These are phyloP conservation scores for Dianthus caryophyllus DNA, from an alignment of 148 eudicot species.

Conservation along the genomic window DNA sequence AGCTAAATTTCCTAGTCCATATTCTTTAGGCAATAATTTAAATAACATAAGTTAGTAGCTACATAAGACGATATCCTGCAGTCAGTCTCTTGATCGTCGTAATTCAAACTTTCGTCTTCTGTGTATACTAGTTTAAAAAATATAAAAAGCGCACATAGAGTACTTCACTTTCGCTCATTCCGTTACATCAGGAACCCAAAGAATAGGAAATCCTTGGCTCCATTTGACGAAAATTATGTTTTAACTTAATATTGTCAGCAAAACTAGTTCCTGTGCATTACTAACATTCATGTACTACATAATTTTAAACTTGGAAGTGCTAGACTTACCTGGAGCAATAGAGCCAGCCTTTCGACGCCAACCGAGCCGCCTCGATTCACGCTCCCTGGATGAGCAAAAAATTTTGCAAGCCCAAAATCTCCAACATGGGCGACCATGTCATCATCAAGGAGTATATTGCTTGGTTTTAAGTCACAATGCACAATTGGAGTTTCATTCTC, in stretches of 20 bases:
- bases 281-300: no score
- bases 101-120: no score
- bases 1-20: constrained; percentile 1
- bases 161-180: no score
- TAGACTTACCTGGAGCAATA: constrained; percentile 25
- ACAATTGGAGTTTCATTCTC: constrained; percentile 10
- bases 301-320: no score
- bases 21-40: neutral
- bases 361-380: constrained; percentile 16
- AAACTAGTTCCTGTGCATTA: no score
- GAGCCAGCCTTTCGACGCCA: constrained; percentile 29
- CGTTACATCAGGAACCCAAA: no score
- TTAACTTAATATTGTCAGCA: no score
- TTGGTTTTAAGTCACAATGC: constrained; percentile 35
- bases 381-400: neutral
- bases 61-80: neutral
- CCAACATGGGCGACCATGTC: constrained; percentile 30
- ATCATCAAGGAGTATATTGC: constrained; percentile 26
- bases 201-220: no score
- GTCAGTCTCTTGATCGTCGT: no score
- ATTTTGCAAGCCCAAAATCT: constrained; percentile 28
- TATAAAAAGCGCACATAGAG: no score
- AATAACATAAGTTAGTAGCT: neutral
- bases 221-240: no score
- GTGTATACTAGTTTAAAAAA: no score